Conservation (phyloP, 2,329 filamentous ascomycete genomes). For the Aspergillus arachidicola region DNA sequence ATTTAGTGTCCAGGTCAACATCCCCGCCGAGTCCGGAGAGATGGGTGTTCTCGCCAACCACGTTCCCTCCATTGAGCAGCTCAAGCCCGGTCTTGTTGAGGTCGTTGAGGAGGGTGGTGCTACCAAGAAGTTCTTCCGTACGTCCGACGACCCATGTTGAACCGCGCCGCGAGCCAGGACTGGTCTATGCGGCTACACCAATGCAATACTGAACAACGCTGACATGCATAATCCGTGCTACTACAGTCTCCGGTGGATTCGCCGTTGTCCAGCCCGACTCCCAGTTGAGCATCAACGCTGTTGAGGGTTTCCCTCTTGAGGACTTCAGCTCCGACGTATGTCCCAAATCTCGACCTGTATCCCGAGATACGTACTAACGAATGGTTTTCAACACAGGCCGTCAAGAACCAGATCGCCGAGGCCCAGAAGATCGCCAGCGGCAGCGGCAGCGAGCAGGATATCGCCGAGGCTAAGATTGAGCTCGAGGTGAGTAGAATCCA, state of each 20-base stretch:
- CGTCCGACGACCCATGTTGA: slow-evolving; percentile 40
- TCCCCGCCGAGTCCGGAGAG: slow-evolving; percentile 95
- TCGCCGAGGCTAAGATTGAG: slow-evolving; percentile 99
- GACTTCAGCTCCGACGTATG: slow-evolving; percentile 86
- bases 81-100: slow-evolving; percentile 95
- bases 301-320: slow-evolving; percentile 91
- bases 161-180: slow-evolving; percentile 3
- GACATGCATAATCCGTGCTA: slow-evolving; percentile 20
- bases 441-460: slow-evolving; percentile 91
- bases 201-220: slow-evolving; percentile 16
- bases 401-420: slow-evolving; percentile 87
- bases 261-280: slow-evolving; percentile 96
- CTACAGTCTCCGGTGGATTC: slow-evolving; percentile 89
- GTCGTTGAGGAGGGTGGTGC: slow-evolving; percentile 86
- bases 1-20: slow-evolving; percentile 90
- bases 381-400: slow-evolving; percentile 54
- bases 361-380: slow-evolving; percentile 7
- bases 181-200: not conserved
- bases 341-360: slow-evolving; percentile 7
- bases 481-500: slow-evolving; percentile 71
- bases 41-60: slow-evolving; percentile 99
- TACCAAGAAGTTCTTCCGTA: slow-evolving; percentile 98
- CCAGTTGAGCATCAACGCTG: slow-evolving; percentile 94
- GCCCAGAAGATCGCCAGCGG: slow-evolving; percentile 93
- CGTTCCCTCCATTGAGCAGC: slow-evolving; percentile 97